These are phyloP conservation scores for Eimeria necatrix DNA, from an alignment of 169 alveolate species.

Conservation along the genomic window DNA sequence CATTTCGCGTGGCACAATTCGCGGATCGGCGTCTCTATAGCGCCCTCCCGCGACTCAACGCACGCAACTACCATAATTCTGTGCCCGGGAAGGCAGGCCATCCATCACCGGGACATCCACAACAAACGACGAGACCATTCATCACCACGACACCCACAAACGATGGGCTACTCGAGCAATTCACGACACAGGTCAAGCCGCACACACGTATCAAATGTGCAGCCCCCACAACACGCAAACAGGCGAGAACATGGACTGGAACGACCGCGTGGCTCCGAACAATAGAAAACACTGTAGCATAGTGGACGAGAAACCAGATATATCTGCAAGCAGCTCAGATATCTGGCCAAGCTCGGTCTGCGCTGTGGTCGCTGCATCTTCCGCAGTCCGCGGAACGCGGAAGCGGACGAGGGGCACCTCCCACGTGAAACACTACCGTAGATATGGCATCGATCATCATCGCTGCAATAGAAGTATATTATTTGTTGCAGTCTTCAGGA, in stretches of 20 bases:
- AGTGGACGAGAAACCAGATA: too few relatives aligned
- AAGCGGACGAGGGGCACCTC: constrained; percentile 51
- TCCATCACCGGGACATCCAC: too few relatives aligned
- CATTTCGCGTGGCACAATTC: constrained; percentile 45
- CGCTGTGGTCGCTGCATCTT: constrained; percentile 52
- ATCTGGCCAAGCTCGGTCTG: constrained; percentile 70
- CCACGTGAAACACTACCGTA: constrained; percentile 42
- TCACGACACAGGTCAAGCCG: too few relatives aligned
- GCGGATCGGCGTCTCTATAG: background rate
- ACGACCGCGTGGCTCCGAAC: too few relatives aligned
- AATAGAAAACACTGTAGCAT: too few relatives aligned
- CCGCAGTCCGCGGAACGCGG: constrained; percentile 19
- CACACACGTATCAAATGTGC: too few relatives aligned
- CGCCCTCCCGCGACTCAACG: constrained; percentile 70
- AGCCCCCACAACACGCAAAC: too few relatives aligned
- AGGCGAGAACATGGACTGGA: too few relatives aligned
- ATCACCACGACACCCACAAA: too few relatives aligned
- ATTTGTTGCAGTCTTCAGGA: constrained; percentile 78
- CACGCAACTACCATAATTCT: background rate
- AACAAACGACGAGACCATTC: too few relatives aligned
- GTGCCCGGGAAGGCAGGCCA: too few relatives aligned
- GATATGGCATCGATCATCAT: constrained; percentile 28
- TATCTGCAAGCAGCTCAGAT: constrained; percentile 45
- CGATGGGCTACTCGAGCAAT: too few relatives aligned
- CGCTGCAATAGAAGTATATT: constrained; percentile 76